These are phyloP conservation scores for Fabrea salina DNA, from an alignment of 169 alveolate genomes.

Conservation along the genomic window DNA sequence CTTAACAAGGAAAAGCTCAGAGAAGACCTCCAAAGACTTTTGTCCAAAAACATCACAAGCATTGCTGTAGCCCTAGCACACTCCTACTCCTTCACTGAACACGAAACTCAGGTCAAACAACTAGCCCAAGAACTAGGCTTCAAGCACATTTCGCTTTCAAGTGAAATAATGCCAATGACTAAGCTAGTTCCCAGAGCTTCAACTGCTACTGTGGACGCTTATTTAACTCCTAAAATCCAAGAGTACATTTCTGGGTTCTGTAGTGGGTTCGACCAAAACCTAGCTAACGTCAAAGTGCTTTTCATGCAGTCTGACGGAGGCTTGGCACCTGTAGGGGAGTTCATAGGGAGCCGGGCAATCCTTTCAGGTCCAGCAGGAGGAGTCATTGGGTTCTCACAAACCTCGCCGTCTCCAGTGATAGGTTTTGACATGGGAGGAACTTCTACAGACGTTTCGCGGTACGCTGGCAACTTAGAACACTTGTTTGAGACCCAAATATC, in stretches of 20 bases:
- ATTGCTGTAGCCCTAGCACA: conserved; percentile 75
- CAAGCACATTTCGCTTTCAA: conserved; percentile 60
- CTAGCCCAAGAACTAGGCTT: conserved; percentile 66
- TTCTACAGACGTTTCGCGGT: conserved; percentile 78
- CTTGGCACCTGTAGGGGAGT: conserved; percentile 47
- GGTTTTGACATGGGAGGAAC: conserved; percentile 93
- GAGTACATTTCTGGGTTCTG: conserved; percentile 37
- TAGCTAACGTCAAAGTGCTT: conserved; percentile 41
- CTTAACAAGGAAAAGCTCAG: conserved; percentile 42
- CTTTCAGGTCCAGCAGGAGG: conserved; percentile 90
- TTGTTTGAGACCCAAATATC: conserved; percentile 69
- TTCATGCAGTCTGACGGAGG: conserved; percentile 89
- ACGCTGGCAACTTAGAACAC: conserved; percentile 49
- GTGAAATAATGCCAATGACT: conserved; percentile 59
- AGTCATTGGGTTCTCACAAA: conserved; percentile 72
- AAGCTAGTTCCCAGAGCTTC: conserved; percentile 74
- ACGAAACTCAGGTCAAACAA: conserved; percentile 56
- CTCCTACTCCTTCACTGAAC: conserved; percentile 55
- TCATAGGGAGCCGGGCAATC: conserved; percentile 74
- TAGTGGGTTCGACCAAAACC: conserved; percentile 60
- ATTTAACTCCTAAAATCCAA: conserved; percentile 68
- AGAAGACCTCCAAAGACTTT: conserved; percentile 36
- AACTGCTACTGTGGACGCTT: conserved; percentile 81
- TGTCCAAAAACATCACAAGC: conserved; percentile 48
- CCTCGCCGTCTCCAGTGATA: conserved; percentile 53